Base-by-base conservation (phyloP, 192 early-diverging fungal species). In the Funneliformis mosseae region DNA sequence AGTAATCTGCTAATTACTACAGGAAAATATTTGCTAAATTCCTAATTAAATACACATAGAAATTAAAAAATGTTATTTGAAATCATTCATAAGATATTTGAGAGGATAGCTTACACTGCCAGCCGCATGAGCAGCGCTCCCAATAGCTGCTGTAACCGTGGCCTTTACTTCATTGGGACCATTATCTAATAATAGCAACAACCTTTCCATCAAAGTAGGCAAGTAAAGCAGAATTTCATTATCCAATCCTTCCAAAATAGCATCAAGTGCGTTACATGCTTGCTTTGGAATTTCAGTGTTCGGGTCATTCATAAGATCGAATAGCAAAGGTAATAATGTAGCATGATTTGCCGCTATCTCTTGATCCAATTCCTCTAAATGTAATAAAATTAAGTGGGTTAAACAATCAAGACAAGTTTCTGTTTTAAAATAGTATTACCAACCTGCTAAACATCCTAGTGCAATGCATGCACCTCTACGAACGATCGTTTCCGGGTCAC, bases 391-490 rank as follows among this genome's bases (percentile, higher is more conserved):
- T 27, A 82, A 28, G 27, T 66, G 70, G 18, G 69, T 60, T 63
- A 62, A 78, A 6, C 8, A 38, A 39, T 61, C 8, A 46, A 66
- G 50, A 61, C 50, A 55, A 25, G 41, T 67, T 68, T 0, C 14
- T 16, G 63, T 72, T n/a, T 18, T 55, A 42, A 50, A 8, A 4
- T 48, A 25, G 48, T n/a, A 3, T 83, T 41, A 61, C 16, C 41
- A 79, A 84, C 87, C 91, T 8, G 94, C 93, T 83, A 96, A 88
- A 74, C 90, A 87, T 38, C 91, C 90, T 61, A 98, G 84, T 7
- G 95, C 94, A 89, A 98, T 92, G 77, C 96, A 98, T 21, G 94
- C 94, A 61, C 95, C 95, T 21, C 92, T 89, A 77, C 96, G 92
- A 61, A 97, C 96, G 50, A 87, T 85, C 14, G 85, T 85, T 70